phyloP scores from a whole-genome alignment of 345 rosid genomes.

The Brassica cretica region DNA sequence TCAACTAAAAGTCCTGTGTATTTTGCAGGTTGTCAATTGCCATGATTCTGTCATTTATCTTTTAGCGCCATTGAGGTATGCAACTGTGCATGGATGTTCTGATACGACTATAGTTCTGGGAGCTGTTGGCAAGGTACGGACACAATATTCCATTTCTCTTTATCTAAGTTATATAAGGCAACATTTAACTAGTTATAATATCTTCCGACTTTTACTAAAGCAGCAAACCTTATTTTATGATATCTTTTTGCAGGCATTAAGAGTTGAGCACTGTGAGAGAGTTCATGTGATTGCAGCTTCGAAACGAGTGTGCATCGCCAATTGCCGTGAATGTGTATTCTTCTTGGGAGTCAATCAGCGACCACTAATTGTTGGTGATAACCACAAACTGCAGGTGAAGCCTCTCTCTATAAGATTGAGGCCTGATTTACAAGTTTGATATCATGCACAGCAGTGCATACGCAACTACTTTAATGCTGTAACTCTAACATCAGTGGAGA shows the following conservation, averaged over 20 bases:
- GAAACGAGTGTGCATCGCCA: slow-evolving; percentile 89
- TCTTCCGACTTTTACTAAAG: slow-evolving; percentile 6
- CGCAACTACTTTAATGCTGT: background rate
- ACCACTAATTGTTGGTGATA: slow-evolving; percentile 96
- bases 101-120: slow-evolving; percentile 96
- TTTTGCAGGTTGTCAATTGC: slow-evolving; percentile 85
- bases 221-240: slow-evolving; percentile 1
- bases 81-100: slow-evolving; percentile 93
- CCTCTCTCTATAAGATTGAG: background rate
- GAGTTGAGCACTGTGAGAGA: slow-evolving; percentile 98
- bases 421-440: background rate
- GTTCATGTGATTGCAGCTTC: slow-evolving; percentile 93
- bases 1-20: slow-evolving; percentile 20
- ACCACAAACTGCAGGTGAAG: slow-evolving; percentile 93
- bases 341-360: slow-evolving; percentile 97
- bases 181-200: background rate
- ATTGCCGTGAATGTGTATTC: slow-evolving; percentile 95
- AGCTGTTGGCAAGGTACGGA: slow-evolving; percentile 95
- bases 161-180: background rate
- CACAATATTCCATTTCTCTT: slow-evolving; percentile 8
- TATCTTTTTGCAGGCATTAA: slow-evolving; percentile 65
- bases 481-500: background rate
- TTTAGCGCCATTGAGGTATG: slow-evolving; percentile 89
- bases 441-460: background rate
- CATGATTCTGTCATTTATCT: slow-evolving; percentile 94